phyloP scores from a whole-genome alignment of 2,329 filamentous ascomycete genomes.

The Canariomyces notabilis region DNA sequence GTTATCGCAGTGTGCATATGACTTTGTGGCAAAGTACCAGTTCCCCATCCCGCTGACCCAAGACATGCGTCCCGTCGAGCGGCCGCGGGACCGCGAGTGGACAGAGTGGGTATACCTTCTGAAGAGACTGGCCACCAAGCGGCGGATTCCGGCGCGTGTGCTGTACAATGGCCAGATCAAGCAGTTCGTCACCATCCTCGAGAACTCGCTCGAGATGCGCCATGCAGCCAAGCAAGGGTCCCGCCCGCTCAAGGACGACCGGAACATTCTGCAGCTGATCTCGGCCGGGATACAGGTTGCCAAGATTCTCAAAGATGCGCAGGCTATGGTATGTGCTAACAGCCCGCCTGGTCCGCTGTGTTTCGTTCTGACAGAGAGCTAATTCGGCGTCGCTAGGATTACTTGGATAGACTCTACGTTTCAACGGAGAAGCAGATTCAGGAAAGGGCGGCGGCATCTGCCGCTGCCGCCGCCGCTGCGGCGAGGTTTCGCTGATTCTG shows the following conservation, averaged over 20 bases:
- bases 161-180: constrained; percentile 89
- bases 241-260: constrained; percentile 78
- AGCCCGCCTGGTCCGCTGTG: not conserved
- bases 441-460: constrained; percentile 47
- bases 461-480: constrained; percentile 10
- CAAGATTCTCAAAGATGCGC: constrained; percentile 78
- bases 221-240: constrained; percentile 81
- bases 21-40: constrained; percentile 87
- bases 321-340: constrained; percentile 63
- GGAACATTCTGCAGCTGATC: constrained; percentile 82
- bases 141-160: constrained; percentile 76
- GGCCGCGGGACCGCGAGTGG: constrained; percentile 77
- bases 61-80: constrained; percentile 72
- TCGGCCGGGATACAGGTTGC: constrained; percentile 83
- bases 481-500: constrained; percentile 21
- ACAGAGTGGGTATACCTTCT: constrained; percentile 88
- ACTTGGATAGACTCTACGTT: constrained; percentile 75
- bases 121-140: constrained; percentile 79
- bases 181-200: constrained; percentile 80
- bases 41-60: constrained; percentile 81
- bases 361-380: not conserved
- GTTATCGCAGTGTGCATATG: constrained; percentile 78
- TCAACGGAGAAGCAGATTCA: constrained; percentile 75
- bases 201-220: constrained; percentile 84
- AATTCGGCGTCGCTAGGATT: constrained; percentile 39